Evolutionary conservation across 2,329 filamentous ascomycete species (phyloP), one percentile per base, ranked within the genome.

Genomic region (Phaeosphaeria sp.): DNA sequence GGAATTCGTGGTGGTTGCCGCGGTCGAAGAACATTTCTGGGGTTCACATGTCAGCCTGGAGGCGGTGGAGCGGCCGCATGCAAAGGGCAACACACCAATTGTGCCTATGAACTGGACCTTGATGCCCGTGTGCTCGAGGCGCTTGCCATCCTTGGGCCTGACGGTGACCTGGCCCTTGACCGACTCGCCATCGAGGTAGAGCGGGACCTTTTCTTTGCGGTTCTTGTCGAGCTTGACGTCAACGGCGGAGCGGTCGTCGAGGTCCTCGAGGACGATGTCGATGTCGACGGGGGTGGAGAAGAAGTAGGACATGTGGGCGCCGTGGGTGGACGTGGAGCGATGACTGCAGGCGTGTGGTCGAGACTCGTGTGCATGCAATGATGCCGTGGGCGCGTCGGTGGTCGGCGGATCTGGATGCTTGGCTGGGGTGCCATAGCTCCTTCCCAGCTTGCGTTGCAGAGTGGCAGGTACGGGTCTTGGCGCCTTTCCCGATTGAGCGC

Each of bases 41-140:
- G 39, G 46, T 51, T 48, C 18, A 23, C 21, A 33, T 46, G 52
- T 64, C 52, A 68, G 72, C 59, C 55, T 55, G 42, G 46, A 52
- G 42, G 52, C 22, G 18, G 43, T n/a, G 21, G n/a, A 25, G 42
- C 21, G 42, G 1, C 23, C 5, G 46, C 15, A 36, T 3, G 30
- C 30, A 36, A 36, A 52, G 54, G 56, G 30, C 54, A 15, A 71
- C 73, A n/a, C 65, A 95, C 92, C 92, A 84, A 99, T 99, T 63
- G 93, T 96, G 77, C 95, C 95, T 72, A 99, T 97, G 82, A 99
- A 99, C 78, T 99, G 95, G 72, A 99, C 94, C 82, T 99, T 99
- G 85, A 99, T 97, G 70, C 95, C 95, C 11, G 93, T 98, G 79
- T 99, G 95, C 80, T 99, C 95, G 74, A 99, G 84, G 61, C 95